phyloP scores from a whole-genome alignment of 306 rosid genomes.

The Fragaria vesca region DNA sequence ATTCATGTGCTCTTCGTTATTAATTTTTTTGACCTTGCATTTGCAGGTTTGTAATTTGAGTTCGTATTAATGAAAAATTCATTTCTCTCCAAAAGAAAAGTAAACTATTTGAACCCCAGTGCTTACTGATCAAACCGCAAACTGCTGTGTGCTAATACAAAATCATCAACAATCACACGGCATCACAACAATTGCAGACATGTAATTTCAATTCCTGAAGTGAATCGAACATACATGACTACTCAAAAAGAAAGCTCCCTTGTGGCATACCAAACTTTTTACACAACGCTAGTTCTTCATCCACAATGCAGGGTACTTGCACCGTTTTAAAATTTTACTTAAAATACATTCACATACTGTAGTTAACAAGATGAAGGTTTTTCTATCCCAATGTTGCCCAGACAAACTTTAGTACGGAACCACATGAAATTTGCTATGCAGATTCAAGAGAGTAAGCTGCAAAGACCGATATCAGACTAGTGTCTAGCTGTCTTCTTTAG shows the following conservation, averaged over 20 bases:
- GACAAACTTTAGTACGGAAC: neutral
- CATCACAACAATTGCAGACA: neutral
- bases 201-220: neutral
- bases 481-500: slow-evolving; percentile 54
- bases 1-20: no score
- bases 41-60: no score
- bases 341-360: neutral
- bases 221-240: neutral
- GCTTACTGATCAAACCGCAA: neutral
- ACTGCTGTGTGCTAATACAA: neutral
- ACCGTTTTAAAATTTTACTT: neutral
- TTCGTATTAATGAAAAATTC: no score
- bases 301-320: neutral
- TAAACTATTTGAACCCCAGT: neutral
- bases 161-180: neutral
- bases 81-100: no score
- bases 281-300: neutral
- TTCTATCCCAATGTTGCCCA: neutral
- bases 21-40: no score
- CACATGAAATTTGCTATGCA: neutral
- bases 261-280: neutral
- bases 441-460: slow-evolving; percentile 3
- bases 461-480: neutral
- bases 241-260: neutral
- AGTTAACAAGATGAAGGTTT: neutral